Conservation (phyloP, 768 basidiomycete genomes). For the Calvatia gigantea region DNA sequence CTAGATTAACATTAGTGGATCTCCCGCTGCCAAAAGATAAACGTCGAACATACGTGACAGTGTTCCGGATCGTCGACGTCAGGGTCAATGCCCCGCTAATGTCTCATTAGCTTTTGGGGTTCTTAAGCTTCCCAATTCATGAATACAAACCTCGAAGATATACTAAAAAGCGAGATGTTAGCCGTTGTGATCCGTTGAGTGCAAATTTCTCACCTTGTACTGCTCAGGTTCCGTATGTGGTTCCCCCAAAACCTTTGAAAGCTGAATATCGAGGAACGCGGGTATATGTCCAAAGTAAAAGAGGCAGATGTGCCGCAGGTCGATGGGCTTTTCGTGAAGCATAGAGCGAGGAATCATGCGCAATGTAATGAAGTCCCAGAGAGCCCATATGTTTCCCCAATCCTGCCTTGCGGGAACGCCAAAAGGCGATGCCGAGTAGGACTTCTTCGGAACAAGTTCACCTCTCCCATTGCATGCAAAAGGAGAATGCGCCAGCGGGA, state of each 20-base stretch:
- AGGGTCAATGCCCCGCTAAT: constrained; percentile 91
- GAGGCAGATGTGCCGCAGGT: constrained; percentile 92
- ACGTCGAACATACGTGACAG: constrained; percentile 63
- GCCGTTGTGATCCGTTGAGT: background rate
- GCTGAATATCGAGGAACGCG: constrained; percentile 87
- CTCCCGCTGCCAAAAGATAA: background rate
- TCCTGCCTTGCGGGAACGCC: constrained; percentile 71
- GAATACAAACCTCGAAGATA: constrained; percentile 63
- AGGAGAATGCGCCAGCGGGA: constrained; percentile 56
- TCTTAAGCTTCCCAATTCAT: background rate
- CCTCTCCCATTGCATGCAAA: constrained; percentile 15
- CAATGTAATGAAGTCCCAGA: constrained; percentile 83
- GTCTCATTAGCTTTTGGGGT: background rate
- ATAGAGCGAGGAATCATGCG: constrained; percentile 86
- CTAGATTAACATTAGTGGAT: constrained; percentile 31
- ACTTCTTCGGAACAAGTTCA: background rate
- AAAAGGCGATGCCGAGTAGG: constrained; percentile 39
- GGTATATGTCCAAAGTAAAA: constrained; percentile 97
- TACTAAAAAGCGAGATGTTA: constrained; percentile 32
- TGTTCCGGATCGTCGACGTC: constrained; percentile 85
- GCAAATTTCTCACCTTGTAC: constrained; percentile 51
- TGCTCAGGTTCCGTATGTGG: constrained; percentile 80
- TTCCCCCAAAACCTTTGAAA: constrained; percentile 71
- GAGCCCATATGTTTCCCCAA: constrained; percentile 82
- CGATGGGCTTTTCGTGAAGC: constrained; percentile 88